These are phyloP conservation scores for Penicillium coffeae DNA, from an alignment of 495 filamentous ascomycete genomes.

Conservation along the genomic window DNA sequence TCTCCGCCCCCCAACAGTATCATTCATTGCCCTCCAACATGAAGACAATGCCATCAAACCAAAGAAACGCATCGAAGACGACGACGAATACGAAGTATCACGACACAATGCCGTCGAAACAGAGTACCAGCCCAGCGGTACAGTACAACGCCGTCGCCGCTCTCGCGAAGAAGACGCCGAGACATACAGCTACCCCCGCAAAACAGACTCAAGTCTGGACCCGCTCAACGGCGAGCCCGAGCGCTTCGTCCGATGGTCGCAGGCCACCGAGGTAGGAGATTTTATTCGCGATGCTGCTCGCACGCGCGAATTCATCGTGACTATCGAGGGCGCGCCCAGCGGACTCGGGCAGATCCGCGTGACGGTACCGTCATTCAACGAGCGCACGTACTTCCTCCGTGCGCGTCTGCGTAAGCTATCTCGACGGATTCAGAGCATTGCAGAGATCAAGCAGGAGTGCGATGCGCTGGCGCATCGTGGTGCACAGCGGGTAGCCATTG, in stretches of 20 bases:
- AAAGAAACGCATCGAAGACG: slow-evolving; percentile 48
- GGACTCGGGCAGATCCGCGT: slow-evolving; percentile 65
- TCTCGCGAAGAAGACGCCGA: slow-evolving; percentile 30
- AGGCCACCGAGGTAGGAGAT: slow-evolving; percentile 86
- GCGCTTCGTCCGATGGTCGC: slow-evolving; percentile 83
- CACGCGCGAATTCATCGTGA: slow-evolving; percentile 76
- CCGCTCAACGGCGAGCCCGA: slow-evolving; percentile 17
- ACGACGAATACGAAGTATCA: slow-evolving; percentile 33
- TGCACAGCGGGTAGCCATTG: slow-evolving; percentile 75
- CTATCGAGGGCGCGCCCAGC: slow-evolving; percentile 66
- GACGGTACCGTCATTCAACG: slow-evolving; percentile 79
- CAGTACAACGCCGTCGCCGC: slow-evolving; percentile 10
- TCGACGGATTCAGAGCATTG: slow-evolving; percentile 58
- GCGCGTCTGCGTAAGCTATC: slow-evolving; percentile 69
- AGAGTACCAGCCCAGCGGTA: slow-evolving; percentile 4
- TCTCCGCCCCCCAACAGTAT: slow-evolving; percentile 65
- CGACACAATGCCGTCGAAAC: background rate
- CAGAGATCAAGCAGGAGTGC: slow-evolving; percentile 76
- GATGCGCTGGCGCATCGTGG: slow-evolving; percentile 70
- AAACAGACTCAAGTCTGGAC: slow-evolving; percentile 17
- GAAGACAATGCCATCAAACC: slow-evolving; percentile 54
- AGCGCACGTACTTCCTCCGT: slow-evolving; percentile 83
- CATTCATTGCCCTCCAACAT: slow-evolving; percentile 76
- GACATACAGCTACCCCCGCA: slow-evolving; percentile 35
- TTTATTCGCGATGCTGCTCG: slow-evolving; percentile 90